Base-by-base conservation (phyloP, 208 protist genomes). In the Zelonia costaricensis region DNA sequence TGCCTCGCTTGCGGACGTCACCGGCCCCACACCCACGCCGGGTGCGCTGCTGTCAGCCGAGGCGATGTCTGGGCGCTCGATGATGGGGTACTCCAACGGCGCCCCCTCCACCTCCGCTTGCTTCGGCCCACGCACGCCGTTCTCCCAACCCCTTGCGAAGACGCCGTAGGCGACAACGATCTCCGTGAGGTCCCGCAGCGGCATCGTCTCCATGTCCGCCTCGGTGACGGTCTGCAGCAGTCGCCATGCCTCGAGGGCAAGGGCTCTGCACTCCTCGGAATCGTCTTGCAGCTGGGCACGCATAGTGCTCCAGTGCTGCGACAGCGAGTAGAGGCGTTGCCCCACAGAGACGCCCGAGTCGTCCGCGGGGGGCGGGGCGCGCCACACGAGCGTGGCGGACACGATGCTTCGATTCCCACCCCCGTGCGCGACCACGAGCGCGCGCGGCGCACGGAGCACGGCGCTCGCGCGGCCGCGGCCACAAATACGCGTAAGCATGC, bases 101-200 rank as follows among this genome's bases (percentile, higher is more conserved):
- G n/a, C 30, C 7, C 27, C 55, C 10, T 63, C 43, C 38, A 38
- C 53, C 3, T 15, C 31, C n/a, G 43, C 16, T 16, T 31, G 25
- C 2, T 45, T 36, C 6, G 88, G 88, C 0, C 88, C 88, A 15
- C 80, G 67, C 60, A 94, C 54, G 4, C 84, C 84, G 10, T 67
- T 68, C 4, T 61, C 81, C 88, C 84, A 94, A 28, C 63, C 73
- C 4, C 25, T 13, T 1, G 77, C 71, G 65, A 94, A 94, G 68
- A 88, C 87, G 54, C 65, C 62, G 75, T 82, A 91, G 44, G 75
- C 39, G 3, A 59, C 54, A 0, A 94, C 64, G 40, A 85, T 80
- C 51, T 94, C 88, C 2, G 68, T 69, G 23, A 86, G 18, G 43
- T 86, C 61, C 15, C 55, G 35, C 9, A 69, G 45, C 12, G 59